A percentile compares a stretch with the other conserved stretches of the same genome.
Conservation (phyloP, 2,329 filamentous ascomycete species). For the Arthroderma uncinatum region DNA sequence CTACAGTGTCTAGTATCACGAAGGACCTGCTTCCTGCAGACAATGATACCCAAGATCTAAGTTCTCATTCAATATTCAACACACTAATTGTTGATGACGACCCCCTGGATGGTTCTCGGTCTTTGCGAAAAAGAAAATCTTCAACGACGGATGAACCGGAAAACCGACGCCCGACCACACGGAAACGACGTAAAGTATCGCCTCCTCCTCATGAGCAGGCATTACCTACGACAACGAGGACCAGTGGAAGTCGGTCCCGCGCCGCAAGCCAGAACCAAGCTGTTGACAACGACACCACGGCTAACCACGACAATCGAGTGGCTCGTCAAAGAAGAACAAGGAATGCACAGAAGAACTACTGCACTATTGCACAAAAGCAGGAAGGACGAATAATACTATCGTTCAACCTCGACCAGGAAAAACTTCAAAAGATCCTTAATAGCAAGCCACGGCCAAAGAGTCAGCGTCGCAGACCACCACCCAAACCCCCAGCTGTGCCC, state of each 20-base stretch:
- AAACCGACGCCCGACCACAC: conserved; percentile 36
- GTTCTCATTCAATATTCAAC: conserved; percentile 68
- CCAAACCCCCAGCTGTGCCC: conserved; percentile 31
- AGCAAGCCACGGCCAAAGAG: conserved; percentile 48
- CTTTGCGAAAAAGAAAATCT: conserved; percentile 73
- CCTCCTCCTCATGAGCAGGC: not conserved
- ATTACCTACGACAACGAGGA: not conserved
- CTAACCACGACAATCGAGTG: conserved; percentile 13
- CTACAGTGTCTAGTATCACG: conserved; percentile 55
- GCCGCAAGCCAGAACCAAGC: conserved; percentile 7
- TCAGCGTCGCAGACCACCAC: conserved; percentile 38
- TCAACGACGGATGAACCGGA: conserved; percentile 58
- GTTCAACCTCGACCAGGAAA: conserved; percentile 47
- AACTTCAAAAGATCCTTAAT: conserved; percentile 51
- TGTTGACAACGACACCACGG: conserved; percentile 9
- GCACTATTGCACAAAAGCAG: conserved; percentile 32
- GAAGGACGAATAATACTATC: conserved; percentile 45
- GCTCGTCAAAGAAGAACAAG: conserved; percentile 50
- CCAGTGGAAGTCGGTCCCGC: conserved; percentile 10
- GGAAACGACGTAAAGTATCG: conserved; percentile 35
- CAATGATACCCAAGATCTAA: conserved; percentile 51
- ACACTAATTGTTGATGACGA: conserved; percentile 61
- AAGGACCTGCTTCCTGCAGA: conserved; percentile 62
- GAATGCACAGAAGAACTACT: conserved; percentile 32
- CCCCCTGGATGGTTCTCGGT: conserved; percentile 62